These are phyloP conservation scores for Trichophyton benhamiae DNA, from an alignment of 2,329 filamentous ascomycete genomes.

Conservation along the genomic window DNA sequence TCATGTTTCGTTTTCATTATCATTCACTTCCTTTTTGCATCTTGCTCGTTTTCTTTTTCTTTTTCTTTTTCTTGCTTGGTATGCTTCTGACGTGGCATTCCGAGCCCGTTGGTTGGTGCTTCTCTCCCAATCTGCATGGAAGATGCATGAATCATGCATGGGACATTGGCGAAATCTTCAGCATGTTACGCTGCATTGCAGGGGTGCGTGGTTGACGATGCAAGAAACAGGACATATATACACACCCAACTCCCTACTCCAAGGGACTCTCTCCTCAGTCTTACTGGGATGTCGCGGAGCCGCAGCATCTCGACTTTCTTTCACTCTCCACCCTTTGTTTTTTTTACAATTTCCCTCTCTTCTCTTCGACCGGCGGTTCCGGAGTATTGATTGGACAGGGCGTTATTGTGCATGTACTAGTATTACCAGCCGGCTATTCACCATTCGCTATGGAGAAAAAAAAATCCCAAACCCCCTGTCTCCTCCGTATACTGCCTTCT, in stretches of 20 bases:
- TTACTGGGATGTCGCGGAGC: not conserved
- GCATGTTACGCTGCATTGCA: not conserved
- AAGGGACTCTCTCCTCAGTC: slow-evolving; percentile 1
- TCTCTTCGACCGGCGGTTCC: not conserved
- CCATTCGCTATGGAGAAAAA: not conserved
- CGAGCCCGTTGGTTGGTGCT: not conserved
- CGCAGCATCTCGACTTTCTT: not conserved
- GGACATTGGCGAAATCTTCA: not conserved
- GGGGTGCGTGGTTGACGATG: not conserved
- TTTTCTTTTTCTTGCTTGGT: not conserved
- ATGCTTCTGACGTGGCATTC: not conserved
- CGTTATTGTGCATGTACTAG: not conserved
- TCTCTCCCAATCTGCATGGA: not conserved
- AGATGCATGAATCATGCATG: not conserved
- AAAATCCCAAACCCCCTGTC: not conserved
- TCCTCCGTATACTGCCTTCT: not conserved
- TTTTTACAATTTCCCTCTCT: not conserved
- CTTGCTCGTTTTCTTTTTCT: not conserved
- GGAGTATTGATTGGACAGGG: not conserved
- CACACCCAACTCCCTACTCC: not conserved
- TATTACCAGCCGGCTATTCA: not conserved
- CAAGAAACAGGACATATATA: not conserved
- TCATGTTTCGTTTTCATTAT: not conserved
- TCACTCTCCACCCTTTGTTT: not conserved
- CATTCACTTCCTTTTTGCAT: not conserved